Evolutionary conservation across 2,329 filamentous ascomycete species (phyloP), one percentile per base, ranked within the genome.

Genomic region (Clarireedia sp.): DNA sequence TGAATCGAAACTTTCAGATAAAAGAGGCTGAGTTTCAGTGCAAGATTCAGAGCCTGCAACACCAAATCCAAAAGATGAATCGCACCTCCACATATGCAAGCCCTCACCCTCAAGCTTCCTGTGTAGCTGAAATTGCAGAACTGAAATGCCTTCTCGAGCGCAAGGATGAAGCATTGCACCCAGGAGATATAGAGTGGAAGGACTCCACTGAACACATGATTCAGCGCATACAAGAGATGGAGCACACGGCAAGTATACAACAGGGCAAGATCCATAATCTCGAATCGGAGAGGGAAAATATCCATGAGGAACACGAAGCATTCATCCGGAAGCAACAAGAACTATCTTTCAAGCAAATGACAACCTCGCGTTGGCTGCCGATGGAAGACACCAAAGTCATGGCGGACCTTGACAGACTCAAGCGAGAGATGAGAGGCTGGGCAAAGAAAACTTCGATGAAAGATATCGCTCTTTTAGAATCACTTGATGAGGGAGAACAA

Each of bases 271-370:
- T 14, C 14, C 3, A 23, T 17, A 8, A 47, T 3, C 24, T 54
- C 19, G 40, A 52, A 21, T 41, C 5, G 16, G 40, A 48, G 21
- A 56, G 47, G 12, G 8, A 24, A 3, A 23, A 5, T 0, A 47
- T 48, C 5, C 37, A 56, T n/a, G 47, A 47, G 12, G 23, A 52
- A 5, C 46, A 57, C 6, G 24, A 55, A 4, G 33, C 36, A 1
- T 48, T 59, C 10, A 24, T 57, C 40, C 46, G 40, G 16, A 58
- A 54, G n/a, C 51, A 58, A 38, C 56, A 59, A 36, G 58, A 59
- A 47, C 19, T 2, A 3, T 21, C 55, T n/a, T 59, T 59, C 41
- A 41, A 37, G 3, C 36, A 51, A 23, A 58, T 58, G 56, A 5
- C 17, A 23, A 50, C 4, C 16, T 54, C 29, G 1, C 54, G 40